Base-by-base conservation (phyloP, 352 stramenopile species). In the Pelagophyceae sp. region DNA sequence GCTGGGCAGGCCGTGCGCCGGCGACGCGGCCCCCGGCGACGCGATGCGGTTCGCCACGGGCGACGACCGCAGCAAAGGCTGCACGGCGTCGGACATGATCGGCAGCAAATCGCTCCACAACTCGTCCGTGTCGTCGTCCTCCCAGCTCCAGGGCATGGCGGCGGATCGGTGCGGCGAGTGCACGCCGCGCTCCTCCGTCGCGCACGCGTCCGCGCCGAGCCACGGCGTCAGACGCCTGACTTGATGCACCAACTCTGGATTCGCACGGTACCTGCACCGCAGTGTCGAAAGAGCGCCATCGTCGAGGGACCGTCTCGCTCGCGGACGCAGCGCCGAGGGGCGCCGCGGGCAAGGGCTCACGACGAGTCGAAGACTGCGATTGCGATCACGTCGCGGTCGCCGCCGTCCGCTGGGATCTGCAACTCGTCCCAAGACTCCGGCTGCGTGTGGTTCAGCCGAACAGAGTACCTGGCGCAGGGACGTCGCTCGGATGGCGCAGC, bases 41-140 rank as follows among this genome's bases (percentile, higher is more conserved):
- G 6, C 40, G 6, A 20, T 6, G 6, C 6, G 20, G 6, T 54
- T 54, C 20, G 40, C 40, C 6, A 54, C 6, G 40, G 6, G 40
- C 6, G 40, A 54, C 6, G 6, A 20, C 6, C 40, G 40, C 40
- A 20, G 6, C 6, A 63, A 15, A n/a, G 29, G 2, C 2, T 63
- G 2, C 27, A n/a, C 29, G 15, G 25, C 11, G 54, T 29, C 25
- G 11, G 6, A 29, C 2, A 63, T 31, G 2, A 63, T 63, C 54
- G 54, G 20, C 2, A 2, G 6, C 54, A 71, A 1, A 31, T 71
- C 29, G 31, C 11, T 31, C 3, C 61, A 71, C 6, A 71, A 31
- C 61, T 71, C 61, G 61, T 71, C 31, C n/a, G 6, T 27, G 61
- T 71, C 61, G 61, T 71, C 61, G 61, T 71, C 61, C 19, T 71